Evolutionary conservation across 495 filamentous ascomycete species (phyloP).

Genomic region (Pyronema omphalodes): DNA sequence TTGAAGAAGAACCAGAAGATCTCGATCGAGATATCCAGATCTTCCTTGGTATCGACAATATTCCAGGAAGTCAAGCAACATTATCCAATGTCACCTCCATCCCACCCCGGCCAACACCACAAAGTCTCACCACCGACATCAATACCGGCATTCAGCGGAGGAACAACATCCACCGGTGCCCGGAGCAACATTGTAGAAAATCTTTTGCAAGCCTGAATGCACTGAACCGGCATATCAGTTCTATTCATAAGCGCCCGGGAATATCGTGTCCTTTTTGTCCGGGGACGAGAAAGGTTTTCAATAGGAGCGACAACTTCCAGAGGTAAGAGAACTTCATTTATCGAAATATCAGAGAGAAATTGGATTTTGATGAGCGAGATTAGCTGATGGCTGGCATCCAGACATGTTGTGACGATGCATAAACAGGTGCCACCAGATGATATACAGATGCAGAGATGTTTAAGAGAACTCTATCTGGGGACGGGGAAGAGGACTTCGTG

Average conservation of each 20-base stretch:
- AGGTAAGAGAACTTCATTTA: not conserved
- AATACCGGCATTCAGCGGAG: too few relatives aligned
- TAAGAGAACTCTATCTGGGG: not conserved
- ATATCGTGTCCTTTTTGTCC: not conserved
- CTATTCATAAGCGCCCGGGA: not conserved
- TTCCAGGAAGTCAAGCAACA: too few relatives aligned
- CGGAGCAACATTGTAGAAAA: not conserved
- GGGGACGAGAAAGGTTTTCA: not conserved
- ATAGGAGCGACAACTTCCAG: conserved; percentile 5
- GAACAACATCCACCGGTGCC: not conserved
- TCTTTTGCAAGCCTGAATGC: not conserved
- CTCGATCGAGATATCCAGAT: too few relatives aligned
- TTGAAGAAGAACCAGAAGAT: too few relatives aligned
- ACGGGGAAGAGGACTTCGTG: conserved; percentile 2
- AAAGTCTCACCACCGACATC: too few relatives aligned
- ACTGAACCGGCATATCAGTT: not conserved
- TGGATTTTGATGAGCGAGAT: too few relatives aligned
- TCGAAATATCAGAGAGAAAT: too few relatives aligned
- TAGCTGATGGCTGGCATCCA: not conserved
- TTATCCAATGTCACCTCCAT: too few relatives aligned
- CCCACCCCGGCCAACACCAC: too few relatives aligned
- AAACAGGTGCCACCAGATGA: not conserved
- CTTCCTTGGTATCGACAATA: too few relatives aligned
- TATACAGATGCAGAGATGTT: not conserved
- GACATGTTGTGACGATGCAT: not conserved